Percentiles rank a stretch among this genome's conserved stretches.
phyloP scores from a whole-genome alignment of 257 asterid genomes.

The Salvia rosmarinus region DNA sequence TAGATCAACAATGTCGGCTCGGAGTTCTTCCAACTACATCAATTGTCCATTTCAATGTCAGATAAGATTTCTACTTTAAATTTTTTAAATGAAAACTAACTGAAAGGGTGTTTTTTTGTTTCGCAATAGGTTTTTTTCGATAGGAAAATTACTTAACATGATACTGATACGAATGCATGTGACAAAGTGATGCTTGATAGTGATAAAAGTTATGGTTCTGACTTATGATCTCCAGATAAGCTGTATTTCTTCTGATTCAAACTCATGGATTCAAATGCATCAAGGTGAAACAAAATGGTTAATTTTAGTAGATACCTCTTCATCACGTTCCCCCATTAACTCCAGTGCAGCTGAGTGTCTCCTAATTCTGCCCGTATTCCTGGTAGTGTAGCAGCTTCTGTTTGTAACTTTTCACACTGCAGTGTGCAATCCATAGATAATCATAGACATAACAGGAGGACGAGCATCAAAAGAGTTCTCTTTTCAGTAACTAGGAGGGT shows the following conservation, averaged over 20 bases:
- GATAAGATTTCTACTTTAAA: not conserved
- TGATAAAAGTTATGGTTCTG: not conserved
- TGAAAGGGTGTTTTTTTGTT: too few relatives aligned
- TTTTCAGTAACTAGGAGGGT: conserved; percentile 15
- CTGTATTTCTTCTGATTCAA: not conserved
- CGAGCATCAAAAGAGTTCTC: not conserved
- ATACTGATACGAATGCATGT: not conserved
- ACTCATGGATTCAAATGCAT: not conserved
- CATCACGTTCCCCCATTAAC: conserved; percentile 99
- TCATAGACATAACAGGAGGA: not conserved
- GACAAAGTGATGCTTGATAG: not conserved
- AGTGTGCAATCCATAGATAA: conserved; percentile 24
- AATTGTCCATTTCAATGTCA: conserved; percentile 24
- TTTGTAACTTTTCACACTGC: conserved; percentile 83
- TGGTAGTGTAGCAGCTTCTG: conserved; percentile 83
- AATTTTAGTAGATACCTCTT: conserved; percentile 64
- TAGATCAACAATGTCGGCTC: conserved; percentile 88
- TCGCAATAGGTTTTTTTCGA: too few relatives aligned
- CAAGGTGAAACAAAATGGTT: conserved; percentile 5
- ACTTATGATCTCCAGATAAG: not conserved
- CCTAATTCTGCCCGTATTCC: conserved; percentile 89
- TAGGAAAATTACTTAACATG: not conserved
- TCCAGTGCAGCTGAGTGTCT: conserved; percentile 97
- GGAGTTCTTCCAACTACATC: conserved; percentile 90
- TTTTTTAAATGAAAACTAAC: not conserved